phyloP scores from a whole-genome alignment of 2,329 filamentous ascomycete genomes.

The Fusarium buharicum region DNA sequence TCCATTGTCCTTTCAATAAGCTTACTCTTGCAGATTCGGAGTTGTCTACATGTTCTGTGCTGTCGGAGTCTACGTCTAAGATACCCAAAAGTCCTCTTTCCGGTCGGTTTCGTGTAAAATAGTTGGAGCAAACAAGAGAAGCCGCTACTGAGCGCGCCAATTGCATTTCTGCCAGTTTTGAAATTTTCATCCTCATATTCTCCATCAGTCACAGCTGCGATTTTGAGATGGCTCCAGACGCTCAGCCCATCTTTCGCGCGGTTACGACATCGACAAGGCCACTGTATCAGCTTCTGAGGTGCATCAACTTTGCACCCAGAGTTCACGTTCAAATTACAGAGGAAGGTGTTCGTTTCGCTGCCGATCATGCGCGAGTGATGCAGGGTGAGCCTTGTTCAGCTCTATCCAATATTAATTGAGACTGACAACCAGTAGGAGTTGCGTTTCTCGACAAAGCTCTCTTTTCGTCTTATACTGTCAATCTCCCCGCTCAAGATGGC shows the following conservation, averaged over 20 bases:
- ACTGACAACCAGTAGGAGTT: conserved; percentile 47
- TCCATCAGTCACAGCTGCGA: conserved; percentile 10
- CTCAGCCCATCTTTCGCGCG: conserved; percentile 73
- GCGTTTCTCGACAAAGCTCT: conserved; percentile 89
- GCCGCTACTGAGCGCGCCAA: conserved; percentile 46
- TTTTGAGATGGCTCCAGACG: conserved; percentile 47
- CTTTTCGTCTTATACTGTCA: conserved; percentile 86
- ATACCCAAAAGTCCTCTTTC: conserved; percentile 55
- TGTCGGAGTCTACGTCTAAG: conserved; percentile 96
- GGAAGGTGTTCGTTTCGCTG: conserved; percentile 86
- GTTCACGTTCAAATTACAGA: conserved; percentile 78
- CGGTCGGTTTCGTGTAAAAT: conserved; percentile 51
- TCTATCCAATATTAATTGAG: not conserved
- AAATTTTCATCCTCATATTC: conserved; percentile 21
- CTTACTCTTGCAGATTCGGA: conserved; percentile 73
- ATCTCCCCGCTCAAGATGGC: conserved; percentile 55
- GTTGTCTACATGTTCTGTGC: conserved; percentile 99
- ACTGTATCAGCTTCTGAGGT: conserved; percentile 71
- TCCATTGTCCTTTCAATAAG: conserved; percentile 5
- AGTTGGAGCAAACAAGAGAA: conserved; percentile 51
- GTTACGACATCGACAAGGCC: conserved; percentile 82
- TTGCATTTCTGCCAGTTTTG: conserved; percentile 42
- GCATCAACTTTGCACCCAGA: conserved; percentile 68
- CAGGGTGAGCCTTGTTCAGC: conserved; percentile 70
- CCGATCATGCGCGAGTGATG: conserved; percentile 89